Percentiles rank a stretch among this genome's conserved stretches.
Evolutionary conservation across 2,329 filamentous ascomycete genomes (phyloP).

Genomic region (Ophiostoma quercus): DNA sequence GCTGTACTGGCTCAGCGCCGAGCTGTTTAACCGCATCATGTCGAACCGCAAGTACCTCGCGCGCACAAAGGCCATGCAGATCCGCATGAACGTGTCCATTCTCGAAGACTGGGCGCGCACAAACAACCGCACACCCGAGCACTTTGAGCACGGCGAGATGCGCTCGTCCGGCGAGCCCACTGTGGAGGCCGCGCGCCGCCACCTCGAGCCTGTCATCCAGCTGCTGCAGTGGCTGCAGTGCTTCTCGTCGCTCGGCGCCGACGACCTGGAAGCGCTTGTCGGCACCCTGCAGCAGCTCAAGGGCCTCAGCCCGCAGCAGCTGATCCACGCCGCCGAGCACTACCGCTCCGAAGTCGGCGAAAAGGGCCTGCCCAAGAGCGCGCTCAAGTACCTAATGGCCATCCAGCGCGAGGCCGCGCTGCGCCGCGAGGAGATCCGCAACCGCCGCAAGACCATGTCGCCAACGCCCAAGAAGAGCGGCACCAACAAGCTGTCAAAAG

Average conservation of each 20-base stretch:
- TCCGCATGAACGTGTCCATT: constrained; percentile 95
- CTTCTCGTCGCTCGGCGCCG: constrained; percentile 80
- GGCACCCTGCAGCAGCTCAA: constrained; percentile 86
- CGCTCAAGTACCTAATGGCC: constrained; percentile 76
- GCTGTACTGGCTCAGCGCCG: constrained; percentile 91
- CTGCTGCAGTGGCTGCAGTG: constrained; percentile 96
- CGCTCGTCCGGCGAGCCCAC: constrained; percentile 80
- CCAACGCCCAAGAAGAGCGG: constrained; percentile 34
- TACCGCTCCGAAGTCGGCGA: constrained; percentile 95
- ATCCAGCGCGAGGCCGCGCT: constrained; percentile 69
- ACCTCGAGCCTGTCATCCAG: constrained; percentile 87
- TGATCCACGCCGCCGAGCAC: constrained; percentile 86
- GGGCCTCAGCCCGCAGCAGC: constrained; percentile 75
- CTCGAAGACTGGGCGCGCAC: constrained; percentile 92
- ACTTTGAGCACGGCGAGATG: constrained; percentile 89
- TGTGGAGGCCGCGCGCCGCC: constrained; percentile 73
- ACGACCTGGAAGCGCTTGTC: constrained; percentile 83
- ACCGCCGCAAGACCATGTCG: constrained; percentile 44
- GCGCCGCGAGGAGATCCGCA: constrained; percentile 50
- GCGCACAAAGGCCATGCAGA: constrained; percentile 98
- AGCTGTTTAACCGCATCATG: constrained; percentile 98
- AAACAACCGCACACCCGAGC: constrained; percentile 91
- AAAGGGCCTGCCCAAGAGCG: constrained; percentile 81
- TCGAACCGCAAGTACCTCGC: constrained; percentile 91
- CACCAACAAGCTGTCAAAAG: constrained; percentile 11